These are phyloP conservation scores for Aschersonia sp. DNA, from an alignment of 2,329 filamentous ascomycete genomes.

Conservation along the genomic window DNA sequence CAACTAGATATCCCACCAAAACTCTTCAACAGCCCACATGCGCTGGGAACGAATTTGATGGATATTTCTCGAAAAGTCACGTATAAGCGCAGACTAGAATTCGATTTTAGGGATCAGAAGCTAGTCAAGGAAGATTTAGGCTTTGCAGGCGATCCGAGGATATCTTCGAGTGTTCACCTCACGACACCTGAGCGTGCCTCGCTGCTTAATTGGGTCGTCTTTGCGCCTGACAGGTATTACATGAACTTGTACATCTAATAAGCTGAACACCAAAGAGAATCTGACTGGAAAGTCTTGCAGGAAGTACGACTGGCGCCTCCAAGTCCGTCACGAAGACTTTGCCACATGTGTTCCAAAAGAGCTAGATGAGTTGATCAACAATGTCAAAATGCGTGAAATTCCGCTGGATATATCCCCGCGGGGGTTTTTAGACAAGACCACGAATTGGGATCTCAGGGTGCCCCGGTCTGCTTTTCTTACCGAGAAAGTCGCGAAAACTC, in stretches of 20 bases:
- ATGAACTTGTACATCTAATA: background rate
- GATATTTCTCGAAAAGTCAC: too few species aligned
- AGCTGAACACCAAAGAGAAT: background rate
- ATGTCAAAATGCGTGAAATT: background rate
- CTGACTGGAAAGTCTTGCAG: conserved; percentile 5
- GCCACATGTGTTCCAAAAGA: conserved; percentile 6
- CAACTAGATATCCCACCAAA: too few species aligned
- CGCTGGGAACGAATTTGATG: too few species aligned
- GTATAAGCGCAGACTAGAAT: too few species aligned
- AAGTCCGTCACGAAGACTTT: conserved; percentile 10
- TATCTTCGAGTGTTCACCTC: conserved; percentile 8
- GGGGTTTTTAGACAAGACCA: background rate
- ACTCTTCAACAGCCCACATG: too few species aligned
- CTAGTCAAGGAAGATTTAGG: too few species aligned
- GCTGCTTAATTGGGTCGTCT: conserved; percentile 17
- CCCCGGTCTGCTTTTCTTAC: background rate
- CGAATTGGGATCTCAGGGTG: background rate
- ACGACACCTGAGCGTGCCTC: conserved; percentile 8
- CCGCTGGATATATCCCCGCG: background rate
- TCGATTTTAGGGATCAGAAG: too few species aligned
- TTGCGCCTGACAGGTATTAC: conserved; percentile 20
- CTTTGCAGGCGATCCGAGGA: too few species aligned
- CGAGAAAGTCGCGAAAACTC: conserved; percentile 7
- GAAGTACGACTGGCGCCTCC: conserved; percentile 19
- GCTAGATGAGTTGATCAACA: background rate